Base-by-base conservation (phyloP, 495 filamentous ascomycete genomes). In the Aspergillus taichungensis region DNA sequence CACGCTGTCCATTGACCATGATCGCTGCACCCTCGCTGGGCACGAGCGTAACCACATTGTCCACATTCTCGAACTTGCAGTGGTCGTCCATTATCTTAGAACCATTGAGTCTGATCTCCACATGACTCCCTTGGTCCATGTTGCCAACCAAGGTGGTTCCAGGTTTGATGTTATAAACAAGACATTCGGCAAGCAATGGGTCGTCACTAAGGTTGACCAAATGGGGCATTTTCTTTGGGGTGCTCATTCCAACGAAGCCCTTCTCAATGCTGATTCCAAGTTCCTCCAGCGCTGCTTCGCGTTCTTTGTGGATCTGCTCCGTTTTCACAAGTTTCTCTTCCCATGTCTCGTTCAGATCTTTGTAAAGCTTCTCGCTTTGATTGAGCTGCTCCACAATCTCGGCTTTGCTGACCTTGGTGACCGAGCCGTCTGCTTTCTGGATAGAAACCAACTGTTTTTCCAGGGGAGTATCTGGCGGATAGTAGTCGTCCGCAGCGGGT, bases 251-350 rank as follows among this genome's bases (percentile, higher is more conserved):
- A 44, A 99, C 82, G 59, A 95, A 96, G 10, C 94, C 92, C 61
- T 97, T 99, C 60, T 97, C 92, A 51, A 99, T 99, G 60, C 88
- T 95, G 63, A 99, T 96, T 44, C 92, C 92, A 24, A 99, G 75
- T 60, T 99, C 92, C 67, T 99, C 92, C 30, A 99, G 69, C 8
- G 92, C 94, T 30, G 87, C 77, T 67, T 99, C 92, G 42, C 92
- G 85, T 59, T 99, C 92, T 56, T 94, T 96, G 71, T 97, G 94
- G 45, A 99, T 96, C 46, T 86, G 76, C 57, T 99, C 92, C 1
- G 92, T 99, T 63, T 92, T 95, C 53, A 80, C 74, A 52, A 99
- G 69, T 56, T 96, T 95, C 66, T 99, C 78, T 68, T 99, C 92
- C 92, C 92, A 99, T 0, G 92, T 97, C 69, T 97, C 90, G 54